Evolutionary conservation across 441 rosid species (phyloP), one percentile per base, ranked within the genome.

Genomic region (Gossypium gossypioides): DNA sequence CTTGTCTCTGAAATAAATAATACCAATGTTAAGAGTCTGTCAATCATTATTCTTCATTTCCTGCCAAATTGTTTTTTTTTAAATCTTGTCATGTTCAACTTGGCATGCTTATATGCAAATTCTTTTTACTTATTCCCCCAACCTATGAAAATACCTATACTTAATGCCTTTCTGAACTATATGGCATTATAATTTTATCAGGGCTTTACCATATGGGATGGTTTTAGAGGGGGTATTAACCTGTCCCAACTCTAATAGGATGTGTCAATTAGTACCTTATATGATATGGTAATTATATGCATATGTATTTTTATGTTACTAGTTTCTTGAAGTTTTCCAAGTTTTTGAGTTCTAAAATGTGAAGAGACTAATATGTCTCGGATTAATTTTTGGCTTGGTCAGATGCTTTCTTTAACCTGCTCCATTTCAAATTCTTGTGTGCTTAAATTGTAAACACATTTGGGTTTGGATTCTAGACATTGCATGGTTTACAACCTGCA

Each of bases 91-190:
- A 46, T 71, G 51, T 21, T 18, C 58, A 21, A n/a, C 42, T 8
- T 71, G 10, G 16, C 42, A 66, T 72, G 37, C 48, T 34, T 15
- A 57, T 37, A 22, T 58, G 22, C 57, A 71, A 59, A 67, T 58
- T 50, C 68, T 1, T 18, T 72, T 52, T 66, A 46, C 2, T 22
- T 32, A 56, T 64, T 21, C 44, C 25, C 52, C 44, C 68, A 44
- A 42, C 19, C 54, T 16, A 22, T 9, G 12, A 1, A 32, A 54
- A 46, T 29, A 8, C 72, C 29, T 40, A 16, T 10, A 37, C 1
- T 48, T 51, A 3, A 22, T 62, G n/a, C 59, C 34, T 52, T 24
- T 66, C 68, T 60, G 2, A 27, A 66, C 67, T 4, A 58, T 50
- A 50, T 16, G 57, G 48, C 55, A 29, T 25, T 18, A n/a, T 18